These are phyloP conservation scores for Hydrangea macrophylla DNA, from an alignment of 148 eudicot species.

Conservation along the genomic window DNA sequence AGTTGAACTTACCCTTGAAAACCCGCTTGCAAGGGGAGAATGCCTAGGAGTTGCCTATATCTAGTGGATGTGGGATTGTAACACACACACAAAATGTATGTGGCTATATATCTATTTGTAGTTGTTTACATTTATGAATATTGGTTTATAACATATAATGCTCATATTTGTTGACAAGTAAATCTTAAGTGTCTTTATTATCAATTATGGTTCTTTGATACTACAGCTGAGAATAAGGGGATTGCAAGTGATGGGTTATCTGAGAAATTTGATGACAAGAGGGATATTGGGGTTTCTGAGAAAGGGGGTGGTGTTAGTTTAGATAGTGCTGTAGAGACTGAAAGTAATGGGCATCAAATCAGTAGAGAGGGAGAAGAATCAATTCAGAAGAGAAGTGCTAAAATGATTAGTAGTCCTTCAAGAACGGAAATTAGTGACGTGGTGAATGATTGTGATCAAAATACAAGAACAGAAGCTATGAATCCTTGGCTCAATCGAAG, in stretches of 20 bases:
- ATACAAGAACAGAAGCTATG: slow-evolving; percentile 22
- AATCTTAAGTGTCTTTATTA: neutral
- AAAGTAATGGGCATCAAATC: slow-evolving; percentile 17
- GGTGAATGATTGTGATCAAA: slow-evolving; percentile 11
- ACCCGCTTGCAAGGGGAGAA: too few relatives aligned
- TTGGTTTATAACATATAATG: too few relatives aligned
- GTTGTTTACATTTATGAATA: neutral
- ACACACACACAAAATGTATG: neutral
- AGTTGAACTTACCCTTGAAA: too few relatives aligned
- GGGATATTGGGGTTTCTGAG: slow-evolving; percentile 23
- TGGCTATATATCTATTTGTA: slow-evolving; percentile 9
- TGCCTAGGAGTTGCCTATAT: neutral
- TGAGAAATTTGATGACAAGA: slow-evolving; percentile 33
- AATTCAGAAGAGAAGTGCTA: slow-evolving; percentile 14
- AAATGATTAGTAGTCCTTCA: slow-evolving; percentile 17
- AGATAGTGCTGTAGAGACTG: slow-evolving; percentile 17
- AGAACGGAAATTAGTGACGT: slow-evolving; percentile 21
- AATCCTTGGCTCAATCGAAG: slow-evolving; percentile 25
- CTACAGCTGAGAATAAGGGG: slow-evolving; percentile 45
- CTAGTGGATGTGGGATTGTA: neutral
- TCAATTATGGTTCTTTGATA: slow-evolving; percentile 18
- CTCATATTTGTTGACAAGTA: too few relatives aligned
- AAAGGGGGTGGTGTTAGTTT: slow-evolving; percentile 17
- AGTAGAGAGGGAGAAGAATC: slow-evolving; percentile 18
- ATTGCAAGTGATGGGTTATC: slow-evolving; percentile 26